A percentile compares a stretch with the other conserved stretches of the same genome.
Evolutionary conservation across 1,284 basidiomycete species (phyloP).

Genomic region (Pseudozyma pruni): DNA sequence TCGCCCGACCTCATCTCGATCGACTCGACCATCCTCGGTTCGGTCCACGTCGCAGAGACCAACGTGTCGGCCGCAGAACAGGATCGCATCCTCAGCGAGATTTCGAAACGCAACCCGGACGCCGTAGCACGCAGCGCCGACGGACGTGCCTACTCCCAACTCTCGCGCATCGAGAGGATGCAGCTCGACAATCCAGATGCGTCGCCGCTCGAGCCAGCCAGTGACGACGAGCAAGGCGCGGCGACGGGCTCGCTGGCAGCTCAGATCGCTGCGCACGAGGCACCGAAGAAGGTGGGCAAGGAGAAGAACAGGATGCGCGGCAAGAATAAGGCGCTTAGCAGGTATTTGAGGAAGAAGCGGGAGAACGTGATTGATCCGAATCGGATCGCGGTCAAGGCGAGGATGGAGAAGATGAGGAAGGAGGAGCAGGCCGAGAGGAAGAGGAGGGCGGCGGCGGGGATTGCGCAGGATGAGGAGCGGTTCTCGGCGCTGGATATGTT

Average conservation of each 20-base stretch:
- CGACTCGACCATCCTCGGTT: conserved; percentile 77
- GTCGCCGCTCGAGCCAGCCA: conserved; percentile 8
- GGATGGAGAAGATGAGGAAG: conserved; percentile 42
- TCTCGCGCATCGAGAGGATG: conserved; percentile 58
- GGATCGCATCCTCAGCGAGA: conserved; percentile 50
- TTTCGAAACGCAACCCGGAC: conserved; percentile 22
- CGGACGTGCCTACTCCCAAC: conserved; percentile 60
- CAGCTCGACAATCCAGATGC: conserved; percentile 48
- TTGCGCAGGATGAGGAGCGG: conserved; percentile 14
- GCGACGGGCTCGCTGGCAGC: conserved; percentile 24
- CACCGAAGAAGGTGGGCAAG: conserved; percentile 24
- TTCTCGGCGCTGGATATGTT: conserved; percentile 41
- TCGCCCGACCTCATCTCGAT: conserved; percentile 92
- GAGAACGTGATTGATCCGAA: conserved; percentile 64
- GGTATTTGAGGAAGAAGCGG: conserved; percentile 62
- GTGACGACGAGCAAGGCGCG: conserved; percentile 6
- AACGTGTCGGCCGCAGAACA: conserved; percentile 76
- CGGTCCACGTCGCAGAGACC: conserved; percentile 73
- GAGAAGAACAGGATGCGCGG: conserved; percentile 63
- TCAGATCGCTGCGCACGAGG: conserved; percentile 26
- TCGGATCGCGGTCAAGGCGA: conserved; percentile 46
- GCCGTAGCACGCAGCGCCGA: conserved; percentile 49
- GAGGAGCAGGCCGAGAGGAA: conserved; percentile 25
- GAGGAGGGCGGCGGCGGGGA: conserved; percentile 29
- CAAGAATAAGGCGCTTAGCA: conserved; percentile 60